Evolutionary conservation across 257 asterid species (phyloP).

Genomic region (Nicotiana benthamiana): DNA sequence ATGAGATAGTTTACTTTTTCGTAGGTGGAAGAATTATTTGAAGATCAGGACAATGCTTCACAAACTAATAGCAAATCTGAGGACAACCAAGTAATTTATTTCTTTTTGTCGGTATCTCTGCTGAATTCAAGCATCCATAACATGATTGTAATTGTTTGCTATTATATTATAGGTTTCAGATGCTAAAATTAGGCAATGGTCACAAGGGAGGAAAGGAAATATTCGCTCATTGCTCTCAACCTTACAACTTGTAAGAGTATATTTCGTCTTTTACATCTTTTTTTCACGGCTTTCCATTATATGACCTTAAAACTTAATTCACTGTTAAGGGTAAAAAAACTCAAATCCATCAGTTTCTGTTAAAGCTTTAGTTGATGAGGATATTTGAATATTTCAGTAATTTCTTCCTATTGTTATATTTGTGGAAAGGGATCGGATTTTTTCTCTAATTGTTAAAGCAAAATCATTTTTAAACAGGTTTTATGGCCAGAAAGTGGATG

Average conservation of each 20-base stretch:
- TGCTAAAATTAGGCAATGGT: constrained; percentile 79
- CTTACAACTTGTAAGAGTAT: constrained; percentile 59
- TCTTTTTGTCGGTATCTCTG: neutral
- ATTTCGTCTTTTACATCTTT: neutral
- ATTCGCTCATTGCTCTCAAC: constrained; percentile 88
- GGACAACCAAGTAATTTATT: constrained; percentile 41
- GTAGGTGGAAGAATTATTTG: constrained; percentile 69
- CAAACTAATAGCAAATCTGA: constrained; percentile 32
- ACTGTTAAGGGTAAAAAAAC: neutral
- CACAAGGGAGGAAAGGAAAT: constrained; percentile 88
- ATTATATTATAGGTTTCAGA: constrained; percentile 49
- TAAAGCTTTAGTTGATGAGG: neutral
- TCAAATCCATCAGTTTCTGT: neutral
- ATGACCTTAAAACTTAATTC: too few species aligned
- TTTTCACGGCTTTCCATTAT: too few species aligned
- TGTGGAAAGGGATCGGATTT: neutral
- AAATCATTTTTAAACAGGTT: constrained; percentile 36
- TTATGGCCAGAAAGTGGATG: constrained; percentile 88
- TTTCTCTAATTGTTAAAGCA: neutral
- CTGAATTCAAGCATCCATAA: neutral
- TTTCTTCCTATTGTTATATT: neutral
- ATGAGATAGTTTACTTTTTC: constrained; percentile 6
- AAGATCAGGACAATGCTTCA: constrained; percentile 26
- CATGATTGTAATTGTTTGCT: neutral
- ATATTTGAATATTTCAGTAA: neutral